phyloP scores from a whole-genome alignment of 2,329 filamentous ascomycete species.

The Ilyonectria robusta region DNA sequence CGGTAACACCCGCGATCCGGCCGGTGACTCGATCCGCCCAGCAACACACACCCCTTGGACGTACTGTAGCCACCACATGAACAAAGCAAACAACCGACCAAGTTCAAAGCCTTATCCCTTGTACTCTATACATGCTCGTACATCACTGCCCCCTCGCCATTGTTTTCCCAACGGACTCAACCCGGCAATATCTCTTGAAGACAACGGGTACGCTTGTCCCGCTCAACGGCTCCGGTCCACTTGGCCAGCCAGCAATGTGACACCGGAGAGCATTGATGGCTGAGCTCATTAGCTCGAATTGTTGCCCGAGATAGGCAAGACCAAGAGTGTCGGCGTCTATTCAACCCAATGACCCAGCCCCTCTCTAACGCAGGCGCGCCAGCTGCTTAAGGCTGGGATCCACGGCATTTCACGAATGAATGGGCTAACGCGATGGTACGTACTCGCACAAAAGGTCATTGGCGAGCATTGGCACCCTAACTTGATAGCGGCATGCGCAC shows the following conservation, averaged over 20 bases:
- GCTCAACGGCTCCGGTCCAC: slow-evolving; percentile 27
- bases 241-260: slow-evolving; percentile 30
- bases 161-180: not conserved
- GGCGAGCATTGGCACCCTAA: slow-evolving; percentile 50
- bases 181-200: not conserved
- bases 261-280: slow-evolving; percentile 27
- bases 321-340: slow-evolving; percentile 49
- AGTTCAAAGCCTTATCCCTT: slow-evolving; percentile 4
- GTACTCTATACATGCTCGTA: not conserved
- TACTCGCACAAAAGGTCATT: slow-evolving; percentile 51
- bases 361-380: slow-evolving; percentile 40
- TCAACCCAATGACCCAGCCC: slow-evolving; percentile 46
- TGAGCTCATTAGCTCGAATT: slow-evolving; percentile 36
- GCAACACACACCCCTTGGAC: not conserved
- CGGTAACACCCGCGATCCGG: slow-evolving; percentile 16
- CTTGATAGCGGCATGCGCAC: slow-evolving; percentile 37
- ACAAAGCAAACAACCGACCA: slow-evolving; percentile 15
- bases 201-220: slow-evolving; percentile 15
- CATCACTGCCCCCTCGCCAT: not conserved
- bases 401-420: slow-evolving; percentile 7
- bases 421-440: slow-evolving; percentile 8
- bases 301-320: slow-evolving; percentile 22
- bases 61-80: slow-evolving; percentile 1
- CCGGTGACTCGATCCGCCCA: slow-evolving; percentile 18
- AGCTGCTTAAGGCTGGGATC: slow-evolving; percentile 3